Evolutionary conservation across 169 alveolate genomes (phyloP).

Genomic region (Cryptosporidium ubiquitum): DNA sequence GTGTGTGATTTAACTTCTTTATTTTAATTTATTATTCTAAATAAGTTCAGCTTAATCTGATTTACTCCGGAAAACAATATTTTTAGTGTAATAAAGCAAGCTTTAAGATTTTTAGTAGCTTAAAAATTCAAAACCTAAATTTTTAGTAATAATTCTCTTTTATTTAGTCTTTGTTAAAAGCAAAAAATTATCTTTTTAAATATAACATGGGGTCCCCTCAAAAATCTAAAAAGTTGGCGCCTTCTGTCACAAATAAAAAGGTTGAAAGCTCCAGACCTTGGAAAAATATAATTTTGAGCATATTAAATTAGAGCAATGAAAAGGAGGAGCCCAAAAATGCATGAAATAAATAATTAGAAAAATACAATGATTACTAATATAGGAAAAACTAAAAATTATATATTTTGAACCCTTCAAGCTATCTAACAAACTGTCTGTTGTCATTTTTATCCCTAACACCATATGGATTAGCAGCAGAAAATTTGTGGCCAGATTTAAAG

Average conservation of each 20-base stretch:
- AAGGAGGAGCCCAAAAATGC: no score
- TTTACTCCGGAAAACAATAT: not conserved
- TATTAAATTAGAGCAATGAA: not conserved
- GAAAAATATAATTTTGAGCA: not conserved
- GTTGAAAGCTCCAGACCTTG: not conserved
- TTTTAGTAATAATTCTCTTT: not conserved
- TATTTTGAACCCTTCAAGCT: not conserved
- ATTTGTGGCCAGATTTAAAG: slow-evolving; percentile 73
- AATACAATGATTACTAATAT: not conserved
- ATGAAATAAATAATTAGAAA: not conserved
- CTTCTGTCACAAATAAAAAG: not conserved
- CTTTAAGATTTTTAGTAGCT: not conserved
- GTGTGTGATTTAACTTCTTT: not conserved
- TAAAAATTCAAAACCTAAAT: not conserved
- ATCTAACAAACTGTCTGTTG: slow-evolving; percentile 78
- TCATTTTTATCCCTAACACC: slow-evolving; percentile 73
- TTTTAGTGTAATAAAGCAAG: not conserved
- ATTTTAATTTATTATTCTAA: not conserved
- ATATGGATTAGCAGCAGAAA: slow-evolving; percentile 72
- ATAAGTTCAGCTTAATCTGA: not conserved
- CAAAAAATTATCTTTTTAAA: not conserved
- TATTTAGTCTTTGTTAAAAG: not conserved
- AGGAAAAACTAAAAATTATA: not conserved
- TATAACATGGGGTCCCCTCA: slow-evolving; percentile 9
- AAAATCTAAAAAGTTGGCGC: slow-evolving; percentile 11